Evolutionary conservation across 2,329 filamentous ascomycete species (phyloP).

Genomic region (Fusarium incarnatum): DNA sequence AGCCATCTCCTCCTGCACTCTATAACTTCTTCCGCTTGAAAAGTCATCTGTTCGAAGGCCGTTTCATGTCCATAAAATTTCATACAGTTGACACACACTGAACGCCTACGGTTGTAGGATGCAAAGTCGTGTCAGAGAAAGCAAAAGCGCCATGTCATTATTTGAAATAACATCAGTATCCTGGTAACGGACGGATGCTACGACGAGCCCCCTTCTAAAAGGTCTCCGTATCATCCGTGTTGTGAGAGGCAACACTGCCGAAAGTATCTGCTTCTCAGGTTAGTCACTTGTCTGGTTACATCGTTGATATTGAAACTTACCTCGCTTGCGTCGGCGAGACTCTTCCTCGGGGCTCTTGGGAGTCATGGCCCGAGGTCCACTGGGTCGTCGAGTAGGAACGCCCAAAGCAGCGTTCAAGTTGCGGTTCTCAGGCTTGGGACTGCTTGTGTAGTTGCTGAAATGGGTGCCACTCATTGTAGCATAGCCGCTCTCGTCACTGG

Average conservation of each 20-base stretch:
- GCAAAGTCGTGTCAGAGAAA: conserved; percentile 13
- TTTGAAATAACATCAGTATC: conserved; percentile 6
- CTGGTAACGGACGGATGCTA: conserved; percentile 7
- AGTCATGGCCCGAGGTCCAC: conserved; percentile 71
- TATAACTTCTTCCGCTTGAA: conserved; percentile 35
- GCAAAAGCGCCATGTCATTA: conserved; percentile 13
- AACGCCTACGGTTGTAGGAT: conserved; percentile 2
- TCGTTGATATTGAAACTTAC: conserved; percentile 52
- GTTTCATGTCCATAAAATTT: conserved; percentile 23
- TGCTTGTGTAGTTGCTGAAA: conserved; percentile 64
- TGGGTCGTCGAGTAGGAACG: conserved; percentile 65
- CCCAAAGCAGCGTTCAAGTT: conserved; percentile 67
- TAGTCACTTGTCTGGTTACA: not conserved
- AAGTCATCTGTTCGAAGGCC: conserved; percentile 23
- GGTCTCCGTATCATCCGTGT: conserved; percentile 55
- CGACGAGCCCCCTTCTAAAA: conserved; percentile 44
- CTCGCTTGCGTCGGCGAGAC: conserved; percentile 66
- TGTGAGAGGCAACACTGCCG: conserved; percentile 50
- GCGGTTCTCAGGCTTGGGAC: conserved; percentile 67
- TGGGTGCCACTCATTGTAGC: conserved; percentile 61
- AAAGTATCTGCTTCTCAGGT: conserved; percentile 51
- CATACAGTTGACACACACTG: conserved; percentile 19
- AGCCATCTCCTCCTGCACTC: conserved; percentile 25
- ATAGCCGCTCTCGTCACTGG: conserved; percentile 66
- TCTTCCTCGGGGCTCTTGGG: conserved; percentile 64